Evolutionary conservation across 169 alveolate genomes (phyloP).

Genomic region (Plasmodium billcollinsi): DNA sequence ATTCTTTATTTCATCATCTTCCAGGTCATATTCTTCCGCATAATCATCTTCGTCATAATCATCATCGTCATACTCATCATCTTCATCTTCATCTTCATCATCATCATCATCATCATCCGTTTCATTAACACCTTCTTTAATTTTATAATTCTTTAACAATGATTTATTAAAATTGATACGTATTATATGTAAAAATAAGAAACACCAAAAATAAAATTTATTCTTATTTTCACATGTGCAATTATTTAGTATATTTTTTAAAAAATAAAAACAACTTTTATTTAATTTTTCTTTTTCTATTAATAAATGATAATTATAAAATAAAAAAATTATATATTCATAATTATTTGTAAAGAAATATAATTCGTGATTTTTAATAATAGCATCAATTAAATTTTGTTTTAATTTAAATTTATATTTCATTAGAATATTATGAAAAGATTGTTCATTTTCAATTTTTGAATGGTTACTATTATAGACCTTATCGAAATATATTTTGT

Average conservation of each 20-base stretch:
- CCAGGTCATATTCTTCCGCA: background rate
- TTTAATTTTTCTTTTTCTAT: constrained; percentile 8
- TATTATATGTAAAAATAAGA: constrained; percentile 21
- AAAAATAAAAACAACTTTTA: constrained; percentile 17
- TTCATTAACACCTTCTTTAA: background rate
- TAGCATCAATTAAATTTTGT: constrained; percentile 28
- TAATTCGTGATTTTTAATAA: constrained; percentile 37
- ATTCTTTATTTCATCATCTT: background rate
- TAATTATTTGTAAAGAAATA: constrained; percentile 36
- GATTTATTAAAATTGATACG: constrained; percentile 33
- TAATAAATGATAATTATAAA: constrained; percentile 55
- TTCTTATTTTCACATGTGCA: constrained; percentile 34
- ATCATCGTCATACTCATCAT: background rate
- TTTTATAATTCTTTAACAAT: background rate
- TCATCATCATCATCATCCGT: background rate
- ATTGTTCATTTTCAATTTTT: constrained; percentile 11
- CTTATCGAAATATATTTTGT: no score
- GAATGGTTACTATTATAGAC: background rate
- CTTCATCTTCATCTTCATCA: constrained; percentile 1
- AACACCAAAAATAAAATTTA: constrained; percentile 69
- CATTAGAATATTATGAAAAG: background rate
- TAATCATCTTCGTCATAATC: background rate
- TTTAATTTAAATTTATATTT: constrained; percentile 29
- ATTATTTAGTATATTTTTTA: constrained; percentile 26
- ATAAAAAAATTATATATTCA: constrained; percentile 50